A percentile compares a stretch with the other conserved stretches of the same genome.
phyloP scores from a whole-genome alignment of 2,329 filamentous ascomycete genomes.

The Rhinocladiella mackenziei region DNA sequence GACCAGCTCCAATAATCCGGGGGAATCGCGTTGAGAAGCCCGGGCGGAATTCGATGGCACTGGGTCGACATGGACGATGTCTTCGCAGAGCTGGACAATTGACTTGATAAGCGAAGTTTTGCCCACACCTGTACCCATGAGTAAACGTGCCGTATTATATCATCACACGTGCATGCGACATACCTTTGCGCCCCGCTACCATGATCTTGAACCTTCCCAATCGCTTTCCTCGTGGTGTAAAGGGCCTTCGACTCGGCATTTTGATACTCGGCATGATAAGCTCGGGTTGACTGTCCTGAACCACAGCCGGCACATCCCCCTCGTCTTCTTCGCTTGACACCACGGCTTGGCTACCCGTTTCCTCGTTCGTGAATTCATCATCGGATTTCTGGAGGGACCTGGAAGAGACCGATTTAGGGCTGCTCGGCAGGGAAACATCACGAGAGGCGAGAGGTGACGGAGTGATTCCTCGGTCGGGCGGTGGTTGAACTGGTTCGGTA shows the following conservation, averaged over 20 bases:
- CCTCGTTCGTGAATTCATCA: conserved; percentile 53
- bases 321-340: conserved; percentile 55
- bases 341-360: conserved; percentile 53
- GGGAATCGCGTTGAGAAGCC: conserved; percentile 4
- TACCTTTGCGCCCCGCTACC: conserved; percentile 74
- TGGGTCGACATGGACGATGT: conserved; percentile 90
- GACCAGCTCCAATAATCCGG: conserved; percentile 25
- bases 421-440: conserved; percentile 48
- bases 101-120: conserved; percentile 88
- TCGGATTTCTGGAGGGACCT: conserved; percentile 58
- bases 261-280: conserved; percentile 96
- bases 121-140: conserved; percentile 63
- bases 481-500: conserved; percentile 30
- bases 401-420: conserved; percentile 58
- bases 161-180: conserved; percentile 20
- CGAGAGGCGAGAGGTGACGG: conserved; percentile 37
- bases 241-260: conserved; percentile 83
- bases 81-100: conserved; percentile 78
- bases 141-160: conserved; percentile 11
- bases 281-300: conserved; percentile 53
- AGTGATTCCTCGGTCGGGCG: conserved; percentile 27
- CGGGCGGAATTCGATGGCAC: conserved; percentile 29
- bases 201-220: conserved; percentile 87
- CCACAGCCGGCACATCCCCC: conserved; percentile 30
- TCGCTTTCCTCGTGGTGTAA: conserved; percentile 78